Conservation (phyloP, 371 early-diverging fungal genomes). For the Mucor ambiguus region DNA sequence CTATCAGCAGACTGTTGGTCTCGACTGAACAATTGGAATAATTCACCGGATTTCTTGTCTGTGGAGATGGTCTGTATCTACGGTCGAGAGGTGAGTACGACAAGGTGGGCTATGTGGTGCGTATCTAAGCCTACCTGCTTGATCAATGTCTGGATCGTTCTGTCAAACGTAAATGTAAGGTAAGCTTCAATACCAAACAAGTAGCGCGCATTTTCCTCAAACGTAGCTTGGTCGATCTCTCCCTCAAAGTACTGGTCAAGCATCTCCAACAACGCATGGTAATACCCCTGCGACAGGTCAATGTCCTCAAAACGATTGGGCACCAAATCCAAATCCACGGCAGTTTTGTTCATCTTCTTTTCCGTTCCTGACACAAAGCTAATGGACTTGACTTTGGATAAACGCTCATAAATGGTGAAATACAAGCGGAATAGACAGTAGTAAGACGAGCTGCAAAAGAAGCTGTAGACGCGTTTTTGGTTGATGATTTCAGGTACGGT, state of each 20-base stretch:
- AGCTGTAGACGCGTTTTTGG: conserved; percentile 13
- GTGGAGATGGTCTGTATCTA: neutral
- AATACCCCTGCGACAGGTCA: conserved; percentile 59
- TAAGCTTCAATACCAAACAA: conserved; percentile 86
- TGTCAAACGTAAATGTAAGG: conserved; percentile 82
- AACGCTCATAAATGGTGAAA: conserved; percentile 79
- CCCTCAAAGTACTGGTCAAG: conserved; percentile 74
- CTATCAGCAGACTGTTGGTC: neutral
- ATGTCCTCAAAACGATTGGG: conserved; percentile 58
- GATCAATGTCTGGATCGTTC: conserved; percentile 66
- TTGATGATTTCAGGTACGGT: conserved; percentile 13
- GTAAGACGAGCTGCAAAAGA: conserved; percentile 66
- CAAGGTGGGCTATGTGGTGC: neutral
- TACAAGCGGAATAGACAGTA: conserved; percentile 70
- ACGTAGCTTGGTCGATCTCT: conserved; percentile 76
- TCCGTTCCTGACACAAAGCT: conserved; percentile 54
- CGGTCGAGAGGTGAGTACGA: neutral
- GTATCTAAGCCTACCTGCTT: conserved; percentile 62
- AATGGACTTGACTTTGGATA: conserved; percentile 77
- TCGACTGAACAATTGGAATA: conserved; percentile 12
- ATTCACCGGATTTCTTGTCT: conserved; percentile 16
- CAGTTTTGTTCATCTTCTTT: conserved; percentile 68
- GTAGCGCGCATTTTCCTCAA: conserved; percentile 86
- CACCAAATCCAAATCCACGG: conserved; percentile 79
- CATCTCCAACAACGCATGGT: conserved; percentile 66